Percentiles rank a stretch among this genome's conserved stretches.
Conservation (phyloP, 495 filamentous ascomycete genomes). For the Diplogelasinospora grovesii region DNA sequence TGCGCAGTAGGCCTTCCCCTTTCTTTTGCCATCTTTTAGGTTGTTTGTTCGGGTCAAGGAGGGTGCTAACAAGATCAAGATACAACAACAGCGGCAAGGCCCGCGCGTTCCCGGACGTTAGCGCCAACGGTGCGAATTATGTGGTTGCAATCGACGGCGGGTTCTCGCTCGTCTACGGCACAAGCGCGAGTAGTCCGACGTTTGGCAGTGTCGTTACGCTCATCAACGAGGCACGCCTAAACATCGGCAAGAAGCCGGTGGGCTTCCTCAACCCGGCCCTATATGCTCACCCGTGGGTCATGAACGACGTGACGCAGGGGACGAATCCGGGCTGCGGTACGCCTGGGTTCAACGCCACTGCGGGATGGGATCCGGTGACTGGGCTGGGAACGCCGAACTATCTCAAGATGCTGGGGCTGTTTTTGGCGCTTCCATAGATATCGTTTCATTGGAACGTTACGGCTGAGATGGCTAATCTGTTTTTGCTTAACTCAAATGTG, state of each 20-base stretch:
- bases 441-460: too few species aligned
- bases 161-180: constrained; percentile 7
- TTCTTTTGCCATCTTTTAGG: too few species aligned
- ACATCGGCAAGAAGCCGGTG: constrained; percentile 38
- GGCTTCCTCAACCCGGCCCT: constrained; percentile 49
- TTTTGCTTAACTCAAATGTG: too few species aligned
- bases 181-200: constrained; percentile 8
- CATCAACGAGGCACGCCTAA: constrained; percentile 45
- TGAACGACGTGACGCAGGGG: constrained; percentile 46
- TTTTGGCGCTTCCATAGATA: constrained; percentile 19
- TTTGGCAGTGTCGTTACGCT: constrained; percentile 12
- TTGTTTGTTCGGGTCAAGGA: too few species aligned
- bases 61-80: too few species aligned
- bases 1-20: too few species aligned
- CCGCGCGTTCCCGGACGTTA: constrained; percentile 15
- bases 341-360: constrained; percentile 41
- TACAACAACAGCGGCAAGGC: constrained; percentile 13
- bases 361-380: constrained; percentile 50
- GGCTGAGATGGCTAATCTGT: too few species aligned
- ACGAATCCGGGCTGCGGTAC: constrained; percentile 43
- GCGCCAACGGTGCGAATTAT: constrained; percentile 5
- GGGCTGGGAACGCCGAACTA: constrained; percentile 51
- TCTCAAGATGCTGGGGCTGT: constrained; percentile 39
- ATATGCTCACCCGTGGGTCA: constrained; percentile 39
- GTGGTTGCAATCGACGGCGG: constrained; percentile 7